phyloP scores from a whole-genome alignment of 257 asterid genomes.

The Solanum etuberosum region DNA sequence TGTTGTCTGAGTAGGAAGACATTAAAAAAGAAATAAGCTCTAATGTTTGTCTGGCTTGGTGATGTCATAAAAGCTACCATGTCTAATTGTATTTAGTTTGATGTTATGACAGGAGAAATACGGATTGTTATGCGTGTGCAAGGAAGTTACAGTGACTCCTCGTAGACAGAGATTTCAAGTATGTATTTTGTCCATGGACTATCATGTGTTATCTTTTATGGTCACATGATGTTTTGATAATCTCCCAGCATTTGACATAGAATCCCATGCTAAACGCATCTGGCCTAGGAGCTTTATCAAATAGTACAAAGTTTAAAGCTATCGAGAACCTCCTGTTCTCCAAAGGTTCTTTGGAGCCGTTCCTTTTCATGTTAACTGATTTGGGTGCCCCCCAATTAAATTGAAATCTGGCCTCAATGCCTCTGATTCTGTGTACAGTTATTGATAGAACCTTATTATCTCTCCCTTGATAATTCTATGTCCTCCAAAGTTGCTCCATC shows the following conservation, averaged over 20 bases:
- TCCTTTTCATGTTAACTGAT: neutral
- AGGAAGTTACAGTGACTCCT: conserved; percentile 58
- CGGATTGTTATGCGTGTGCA: conserved; percentile 46
- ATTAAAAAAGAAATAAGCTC: neutral
- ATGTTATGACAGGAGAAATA: conserved; percentile 46
- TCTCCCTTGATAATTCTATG: neutral
- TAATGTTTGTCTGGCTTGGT: neutral
- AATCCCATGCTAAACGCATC: neutral
- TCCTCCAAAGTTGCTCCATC: neutral
- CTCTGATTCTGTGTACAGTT: neutral
- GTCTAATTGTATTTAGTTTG: neutral
- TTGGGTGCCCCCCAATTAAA: neutral
- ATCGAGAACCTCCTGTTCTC: neutral
- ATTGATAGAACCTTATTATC: neutral
- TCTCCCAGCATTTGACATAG: neutral
- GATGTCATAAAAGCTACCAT: neutral
- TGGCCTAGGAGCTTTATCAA: neutral
- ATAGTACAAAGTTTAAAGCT: neutral
- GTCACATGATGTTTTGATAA: neutral
- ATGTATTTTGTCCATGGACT: conserved; percentile 12
- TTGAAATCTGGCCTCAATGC: neutral
- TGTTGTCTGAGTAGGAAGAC: neutral
- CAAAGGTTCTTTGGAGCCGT: neutral
- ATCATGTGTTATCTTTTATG: neutral
- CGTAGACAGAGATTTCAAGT: conserved; percentile 69